Conservation (phyloP, 148 eudicot genomes). For the Heliamphora exappendiculata region DNA sequence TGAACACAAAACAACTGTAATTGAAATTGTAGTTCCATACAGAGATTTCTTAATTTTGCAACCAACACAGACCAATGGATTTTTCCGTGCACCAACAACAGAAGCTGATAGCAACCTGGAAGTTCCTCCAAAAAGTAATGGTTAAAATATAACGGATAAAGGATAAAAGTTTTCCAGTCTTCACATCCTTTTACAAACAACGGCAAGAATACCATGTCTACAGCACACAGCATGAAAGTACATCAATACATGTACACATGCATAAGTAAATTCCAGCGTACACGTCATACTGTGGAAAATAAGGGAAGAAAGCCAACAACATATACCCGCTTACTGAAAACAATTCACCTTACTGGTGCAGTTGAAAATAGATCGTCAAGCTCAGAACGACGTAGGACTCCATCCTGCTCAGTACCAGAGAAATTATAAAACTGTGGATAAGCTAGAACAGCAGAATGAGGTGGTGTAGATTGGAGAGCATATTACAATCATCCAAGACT, state of each 20-base stretch:
- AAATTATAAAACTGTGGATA: not conserved
- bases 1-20: not conserved
- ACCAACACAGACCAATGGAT: not conserved
- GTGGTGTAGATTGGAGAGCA: not conserved
- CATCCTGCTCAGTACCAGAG: conserved; percentile 33
- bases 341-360: conserved; percentile 48
- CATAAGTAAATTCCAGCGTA: not conserved
- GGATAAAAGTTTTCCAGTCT: not conserved
- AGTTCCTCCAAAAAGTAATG: too few species aligned
- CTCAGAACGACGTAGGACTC: conserved; percentile 30
- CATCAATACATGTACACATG: not conserved
- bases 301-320: conserved; percentile 6
- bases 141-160: not conserved
- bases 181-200: not conserved
- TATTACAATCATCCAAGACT: not conserved
- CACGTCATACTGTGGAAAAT: not conserved
- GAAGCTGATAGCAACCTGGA: not conserved
- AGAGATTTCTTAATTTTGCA: not conserved
- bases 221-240: not conserved
- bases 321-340: not conserved
- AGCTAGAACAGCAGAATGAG: not conserved
- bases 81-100: not conserved
- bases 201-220: not conserved
- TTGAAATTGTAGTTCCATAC: not conserved
- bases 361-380: conserved; percentile 56